Evolutionary conservation across 306 rosid species (phyloP).

Genomic region (Hippophae gyantsensis): DNA sequence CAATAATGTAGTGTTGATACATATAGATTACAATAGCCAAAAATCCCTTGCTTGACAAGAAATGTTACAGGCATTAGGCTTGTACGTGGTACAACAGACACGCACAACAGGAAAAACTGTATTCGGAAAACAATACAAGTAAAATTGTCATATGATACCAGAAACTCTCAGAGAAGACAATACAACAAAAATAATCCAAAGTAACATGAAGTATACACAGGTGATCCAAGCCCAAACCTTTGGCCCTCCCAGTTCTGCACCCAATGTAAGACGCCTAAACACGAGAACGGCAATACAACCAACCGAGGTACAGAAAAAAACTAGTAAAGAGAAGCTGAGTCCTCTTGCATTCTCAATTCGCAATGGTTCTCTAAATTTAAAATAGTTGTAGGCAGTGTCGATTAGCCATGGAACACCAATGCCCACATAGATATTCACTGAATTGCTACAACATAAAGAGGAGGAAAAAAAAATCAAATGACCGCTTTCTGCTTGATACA

Average conservation of each 20-base stretch:
- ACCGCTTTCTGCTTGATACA: slow-evolving; percentile 9
- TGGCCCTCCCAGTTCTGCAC: slow-evolving; percentile 97
- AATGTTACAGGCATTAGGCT: no score
- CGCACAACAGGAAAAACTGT: neutral
- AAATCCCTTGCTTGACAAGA: no score
- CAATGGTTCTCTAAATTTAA: slow-evolving; percentile 63
- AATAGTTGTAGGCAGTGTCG: slow-evolving; percentile 62
- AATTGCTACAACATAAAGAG: slow-evolving; percentile 47
- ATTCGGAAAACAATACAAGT: neutral
- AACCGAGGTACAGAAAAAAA: slow-evolving; percentile 70
- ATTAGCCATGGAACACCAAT: slow-evolving; percentile 96
- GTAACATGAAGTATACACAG: slow-evolving; percentile 48
- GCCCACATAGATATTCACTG: slow-evolving; percentile 91
- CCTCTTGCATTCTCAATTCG: slow-evolving; percentile 65
- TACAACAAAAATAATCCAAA: slow-evolving; percentile 73
- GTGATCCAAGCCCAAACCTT: slow-evolving; percentile 91
- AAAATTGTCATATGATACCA: slow-evolving; percentile 38
- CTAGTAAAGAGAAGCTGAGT: slow-evolving; percentile 72
- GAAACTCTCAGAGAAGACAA: slow-evolving; percentile 75
- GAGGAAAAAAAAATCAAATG: slow-evolving; percentile 2
- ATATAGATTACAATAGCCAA: no score
- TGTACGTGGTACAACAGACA: neutral
- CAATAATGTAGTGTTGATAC: no score
- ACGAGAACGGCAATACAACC: slow-evolving; percentile 73
- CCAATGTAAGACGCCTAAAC: slow-evolving; percentile 61